These are phyloP conservation scores for Fragaria iinumae DNA, from an alignment of 306 rosid genomes.

Conservation along the genomic window DNA sequence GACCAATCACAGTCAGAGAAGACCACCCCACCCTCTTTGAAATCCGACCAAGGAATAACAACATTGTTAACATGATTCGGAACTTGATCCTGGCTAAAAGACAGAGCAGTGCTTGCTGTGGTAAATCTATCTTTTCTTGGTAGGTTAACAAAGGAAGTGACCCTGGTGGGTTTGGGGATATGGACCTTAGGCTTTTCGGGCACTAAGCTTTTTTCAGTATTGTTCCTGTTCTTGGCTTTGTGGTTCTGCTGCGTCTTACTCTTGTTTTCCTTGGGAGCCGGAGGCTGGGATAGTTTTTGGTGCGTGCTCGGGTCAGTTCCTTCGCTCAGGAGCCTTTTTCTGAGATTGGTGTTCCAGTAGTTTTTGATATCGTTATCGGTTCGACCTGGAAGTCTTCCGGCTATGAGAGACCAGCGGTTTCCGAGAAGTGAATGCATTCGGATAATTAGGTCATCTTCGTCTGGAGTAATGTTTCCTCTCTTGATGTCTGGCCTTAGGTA, in stretches of 20 bases:
- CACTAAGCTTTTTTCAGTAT: slow-evolving; percentile 4
- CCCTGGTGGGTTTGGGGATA: slow-evolving; percentile 65
- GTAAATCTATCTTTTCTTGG: slow-evolving; percentile 48
- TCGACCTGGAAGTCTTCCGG: slow-evolving; percentile 77
- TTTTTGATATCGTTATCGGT: slow-evolving; percentile 86
- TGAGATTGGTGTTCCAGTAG: slow-evolving; percentile 79
- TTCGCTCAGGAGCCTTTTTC: slow-evolving; percentile 40
- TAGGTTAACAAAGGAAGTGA: slow-evolving; percentile 32
- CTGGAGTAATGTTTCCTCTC: slow-evolving; percentile 74
- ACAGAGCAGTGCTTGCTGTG: slow-evolving; percentile 25
- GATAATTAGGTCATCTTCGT: slow-evolving; percentile 75
- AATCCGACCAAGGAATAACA: background rate
- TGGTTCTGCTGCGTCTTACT: slow-evolving; percentile 26
- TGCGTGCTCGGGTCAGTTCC: slow-evolving; percentile 47
- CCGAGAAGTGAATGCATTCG: slow-evolving; percentile 81
- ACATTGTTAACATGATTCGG: background rate
- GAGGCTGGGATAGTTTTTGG: slow-evolving; percentile 24
- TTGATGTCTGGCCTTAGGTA: slow-evolving; percentile 31
- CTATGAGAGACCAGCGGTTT: slow-evolving; percentile 86
- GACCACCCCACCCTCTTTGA: too few species aligned
- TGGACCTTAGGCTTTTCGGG: slow-evolving; percentile 43
- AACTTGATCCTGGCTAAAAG: slow-evolving; percentile 40
- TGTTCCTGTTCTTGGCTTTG: slow-evolving; percentile 21
- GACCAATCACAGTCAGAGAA: slow-evolving; percentile 14
- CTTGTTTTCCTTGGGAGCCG: slow-evolving; percentile 19